These are phyloP conservation scores for Ophiostoma triangulosporum DNA, from an alignment of 2,329 filamentous ascomycete genomes.

Conservation along the genomic window DNA sequence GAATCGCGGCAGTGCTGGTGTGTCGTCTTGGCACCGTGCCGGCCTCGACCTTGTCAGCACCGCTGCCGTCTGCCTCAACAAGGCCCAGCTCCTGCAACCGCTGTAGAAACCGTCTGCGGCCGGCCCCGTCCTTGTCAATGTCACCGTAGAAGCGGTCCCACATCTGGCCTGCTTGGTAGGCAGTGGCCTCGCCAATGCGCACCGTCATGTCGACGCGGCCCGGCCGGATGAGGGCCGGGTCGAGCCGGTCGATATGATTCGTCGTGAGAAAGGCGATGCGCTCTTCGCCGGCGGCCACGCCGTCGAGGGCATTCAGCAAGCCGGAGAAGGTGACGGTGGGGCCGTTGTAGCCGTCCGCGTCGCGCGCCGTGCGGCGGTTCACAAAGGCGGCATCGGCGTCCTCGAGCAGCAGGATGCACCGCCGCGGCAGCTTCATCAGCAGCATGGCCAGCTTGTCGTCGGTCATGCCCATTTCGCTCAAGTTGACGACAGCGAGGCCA, in stretches of 20 bases:
- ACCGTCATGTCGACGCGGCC: conserved; percentile 91
- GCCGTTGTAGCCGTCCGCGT: conserved; percentile 71
- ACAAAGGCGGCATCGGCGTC: conserved; percentile 86
- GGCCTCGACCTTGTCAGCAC: background rate
- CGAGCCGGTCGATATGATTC: conserved; percentile 81
- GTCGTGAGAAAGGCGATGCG: conserved; percentile 88
- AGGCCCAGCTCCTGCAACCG: conserved; percentile 58
- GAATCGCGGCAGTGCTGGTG: conserved; percentile 81
- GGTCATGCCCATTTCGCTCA: conserved; percentile 79
- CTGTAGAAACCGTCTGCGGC: conserved; percentile 55
- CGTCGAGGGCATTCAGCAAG: conserved; percentile 72
- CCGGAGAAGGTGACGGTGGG: conserved; percentile 91
- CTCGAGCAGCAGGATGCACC: conserved; percentile 73
- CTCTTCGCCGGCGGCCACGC: conserved; percentile 89
- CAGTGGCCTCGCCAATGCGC: conserved; percentile 74
- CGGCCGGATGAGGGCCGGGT: conserved; percentile 78
- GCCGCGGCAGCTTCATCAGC: conserved; percentile 68
- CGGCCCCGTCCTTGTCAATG: conserved; percentile 49
- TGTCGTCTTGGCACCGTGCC: conserved; percentile 27
- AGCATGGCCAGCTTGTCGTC: conserved; percentile 81
- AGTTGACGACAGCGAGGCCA: conserved; percentile 81
- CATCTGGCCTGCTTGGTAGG: conserved; percentile 71
- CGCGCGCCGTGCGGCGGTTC: conserved; percentile 63
- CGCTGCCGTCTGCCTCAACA: conserved; percentile 33
- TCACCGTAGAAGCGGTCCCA: conserved; percentile 95